Evolutionary conservation across 768 basidiomycete species (phyloP).

Genomic region (Trametes punicea): DNA sequence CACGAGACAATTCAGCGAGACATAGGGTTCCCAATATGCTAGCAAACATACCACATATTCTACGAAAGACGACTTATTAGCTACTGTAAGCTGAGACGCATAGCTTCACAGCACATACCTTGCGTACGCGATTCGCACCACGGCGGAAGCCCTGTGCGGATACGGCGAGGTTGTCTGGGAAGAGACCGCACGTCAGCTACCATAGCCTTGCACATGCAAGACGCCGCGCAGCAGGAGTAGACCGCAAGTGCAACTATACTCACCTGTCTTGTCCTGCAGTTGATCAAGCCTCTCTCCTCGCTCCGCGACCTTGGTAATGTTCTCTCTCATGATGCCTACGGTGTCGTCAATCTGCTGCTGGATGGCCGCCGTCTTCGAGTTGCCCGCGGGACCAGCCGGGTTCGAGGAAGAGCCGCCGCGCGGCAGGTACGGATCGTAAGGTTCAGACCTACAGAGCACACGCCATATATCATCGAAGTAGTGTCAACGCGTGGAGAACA

Average conservation of each 20-base stretch:
- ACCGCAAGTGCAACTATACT: slow-evolving; percentile 29
- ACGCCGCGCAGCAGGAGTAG: neutral
- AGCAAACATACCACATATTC: slow-evolving; percentile 78
- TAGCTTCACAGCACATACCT: slow-evolving; percentile 62
- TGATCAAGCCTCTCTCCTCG: slow-evolving; percentile 91
- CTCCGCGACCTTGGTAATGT: slow-evolving; percentile 95
- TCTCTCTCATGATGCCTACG: slow-evolving; percentile 96
- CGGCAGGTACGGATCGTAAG: slow-evolving; percentile 98
- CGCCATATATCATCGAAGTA: slow-evolving; percentile 1
- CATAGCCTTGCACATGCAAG: neutral
- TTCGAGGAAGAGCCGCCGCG: slow-evolving; percentile 68
- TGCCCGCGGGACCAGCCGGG: slow-evolving; percentile 50
- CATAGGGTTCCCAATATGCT: neutral
- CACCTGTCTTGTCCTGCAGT: slow-evolving; percentile 97
- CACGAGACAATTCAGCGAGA: neutral
- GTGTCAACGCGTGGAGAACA: neutral
- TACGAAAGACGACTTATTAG: slow-evolving; percentile 26
- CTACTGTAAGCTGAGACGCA: neutral
- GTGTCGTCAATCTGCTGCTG: slow-evolving; percentile 98
- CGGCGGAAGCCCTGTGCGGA: slow-evolving; percentile 99
- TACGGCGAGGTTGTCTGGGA: slow-evolving; percentile 87
- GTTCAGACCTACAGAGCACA: slow-evolving; percentile 72
- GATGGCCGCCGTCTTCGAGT: slow-evolving; percentile 88
- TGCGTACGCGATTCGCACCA: slow-evolving; percentile 95
- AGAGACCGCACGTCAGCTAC: neutral